A percentile compares a stretch with the other conserved stretches of the same genome.
These are phyloP conservation scores for Claviceps monticola DNA, from an alignment of 2,329 filamentous ascomycete genomes.

Conservation along the genomic window DNA sequence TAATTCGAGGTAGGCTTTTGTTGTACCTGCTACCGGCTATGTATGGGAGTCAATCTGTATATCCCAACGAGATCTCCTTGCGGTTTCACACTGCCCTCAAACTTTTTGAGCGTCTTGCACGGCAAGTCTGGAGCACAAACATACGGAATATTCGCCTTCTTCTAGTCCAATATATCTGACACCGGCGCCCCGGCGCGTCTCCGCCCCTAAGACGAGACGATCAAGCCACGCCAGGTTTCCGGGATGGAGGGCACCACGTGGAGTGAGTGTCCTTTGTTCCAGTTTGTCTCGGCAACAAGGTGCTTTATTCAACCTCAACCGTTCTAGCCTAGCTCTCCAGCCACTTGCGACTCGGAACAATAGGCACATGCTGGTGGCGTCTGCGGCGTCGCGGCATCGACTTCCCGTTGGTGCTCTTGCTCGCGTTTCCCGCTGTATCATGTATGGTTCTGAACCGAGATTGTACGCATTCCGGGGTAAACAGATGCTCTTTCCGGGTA, in stretches of 20 bases:
- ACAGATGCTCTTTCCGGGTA: neutral
- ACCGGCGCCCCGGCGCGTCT: no score
- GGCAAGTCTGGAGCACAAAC: neutral
- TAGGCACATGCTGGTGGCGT: constrained; percentile 3
- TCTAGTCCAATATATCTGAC: no score
- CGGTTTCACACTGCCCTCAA: no score
- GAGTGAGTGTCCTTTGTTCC: neutral
- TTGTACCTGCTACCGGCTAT: no score
- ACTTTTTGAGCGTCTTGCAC: neutral
- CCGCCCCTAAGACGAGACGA: no score
- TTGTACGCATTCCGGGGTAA: neutral
- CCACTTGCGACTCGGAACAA: constrained; percentile 1
- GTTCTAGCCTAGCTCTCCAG: neutral
- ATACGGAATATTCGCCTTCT: no score
- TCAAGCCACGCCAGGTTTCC: neutral
- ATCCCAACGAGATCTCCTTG: no score
- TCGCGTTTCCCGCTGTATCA: no score
- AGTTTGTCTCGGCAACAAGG: neutral
- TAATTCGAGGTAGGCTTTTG: no score
- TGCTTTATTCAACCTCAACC: neutral
- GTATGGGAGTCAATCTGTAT: no score
- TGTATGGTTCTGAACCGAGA: neutral
- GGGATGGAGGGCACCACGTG: neutral
- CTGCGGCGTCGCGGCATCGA: neutral
- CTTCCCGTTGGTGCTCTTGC: neutral